A percentile compares a stretch with the other conserved stretches of the same genome.
Conservation (phyloP, 108 stramenopile genomes). For the Parietichytrium sp. region DNA sequence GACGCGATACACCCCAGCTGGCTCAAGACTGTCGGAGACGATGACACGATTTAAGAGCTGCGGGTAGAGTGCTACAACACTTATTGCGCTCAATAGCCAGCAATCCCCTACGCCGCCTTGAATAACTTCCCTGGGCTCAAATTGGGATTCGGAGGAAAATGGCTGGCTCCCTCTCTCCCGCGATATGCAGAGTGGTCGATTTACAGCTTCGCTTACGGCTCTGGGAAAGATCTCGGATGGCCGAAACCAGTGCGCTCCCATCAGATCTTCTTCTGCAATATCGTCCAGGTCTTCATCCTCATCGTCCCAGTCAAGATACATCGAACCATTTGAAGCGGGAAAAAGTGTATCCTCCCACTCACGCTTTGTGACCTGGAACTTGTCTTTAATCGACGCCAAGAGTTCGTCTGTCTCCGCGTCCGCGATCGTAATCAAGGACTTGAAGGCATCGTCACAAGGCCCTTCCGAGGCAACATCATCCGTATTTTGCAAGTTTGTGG, state of each 20-base stretch:
- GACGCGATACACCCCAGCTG: not conserved
- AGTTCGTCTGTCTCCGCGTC: too few relatives aligned
- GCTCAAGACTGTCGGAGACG: not conserved
- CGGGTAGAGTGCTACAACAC: conserved; percentile 2
- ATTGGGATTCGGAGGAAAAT: not conserved
- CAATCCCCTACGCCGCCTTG: conserved; percentile 39
- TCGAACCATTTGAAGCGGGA: not conserved
- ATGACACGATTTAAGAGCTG: not conserved
- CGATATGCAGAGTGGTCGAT: not conserved
- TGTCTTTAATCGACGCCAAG: too few relatives aligned
- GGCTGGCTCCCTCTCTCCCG: too few relatives aligned
- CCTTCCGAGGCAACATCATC: too few relatives aligned
- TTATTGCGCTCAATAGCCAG: conserved; percentile 40
- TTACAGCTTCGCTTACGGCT: not conserved
- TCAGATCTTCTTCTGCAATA: not conserved
- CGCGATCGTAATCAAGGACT: too few relatives aligned
- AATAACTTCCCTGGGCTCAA: conserved; percentile 1
- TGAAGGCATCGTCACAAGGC: too few relatives aligned
- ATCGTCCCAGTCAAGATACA: conserved; percentile 2
- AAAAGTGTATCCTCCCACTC: not conserved
- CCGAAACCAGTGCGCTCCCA: conserved; percentile 1
- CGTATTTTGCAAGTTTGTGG: too few relatives aligned
- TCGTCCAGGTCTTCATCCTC: conserved; percentile 19
- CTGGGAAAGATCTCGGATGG: not conserved
- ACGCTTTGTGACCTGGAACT: too few relatives aligned